These are phyloP conservation scores for Drosera spatulata DNA, from an alignment of 179 eudicot genomes.

Conservation along the genomic window DNA sequence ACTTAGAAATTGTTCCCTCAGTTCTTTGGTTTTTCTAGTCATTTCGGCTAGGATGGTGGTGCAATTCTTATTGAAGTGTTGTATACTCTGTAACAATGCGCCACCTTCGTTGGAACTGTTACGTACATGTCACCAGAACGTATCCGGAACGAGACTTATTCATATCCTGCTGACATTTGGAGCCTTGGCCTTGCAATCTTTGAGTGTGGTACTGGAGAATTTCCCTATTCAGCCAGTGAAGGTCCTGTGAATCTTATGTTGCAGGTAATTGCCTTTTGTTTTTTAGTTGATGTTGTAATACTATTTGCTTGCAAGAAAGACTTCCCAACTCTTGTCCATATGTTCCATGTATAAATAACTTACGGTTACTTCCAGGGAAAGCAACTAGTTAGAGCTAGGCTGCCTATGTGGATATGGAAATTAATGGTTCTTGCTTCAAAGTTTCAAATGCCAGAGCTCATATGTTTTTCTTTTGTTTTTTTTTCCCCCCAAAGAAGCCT, in stretches of 20 bases:
- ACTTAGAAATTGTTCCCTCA: too few relatives aligned
- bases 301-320: neutral
- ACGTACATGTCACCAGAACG: constrained; percentile 99
- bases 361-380: too few relatives aligned
- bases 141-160: constrained; percentile 91
- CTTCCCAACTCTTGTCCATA: neutral
- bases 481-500: too few relatives aligned
- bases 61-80: too few relatives aligned
- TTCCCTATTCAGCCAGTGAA: constrained; percentile 76
- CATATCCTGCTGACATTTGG: constrained; percentile 99
- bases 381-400: too few relatives aligned
- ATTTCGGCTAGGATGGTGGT: too few relatives aligned
- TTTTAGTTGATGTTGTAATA: neutral
- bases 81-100: constrained; percentile 49
- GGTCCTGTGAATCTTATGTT: constrained; percentile 98
- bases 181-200: constrained; percentile 97
- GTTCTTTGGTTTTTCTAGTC: too few relatives aligned
- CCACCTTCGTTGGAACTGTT: constrained; percentile 96
- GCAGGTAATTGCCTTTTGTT: constrained; percentile 43
- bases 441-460: too few relatives aligned
- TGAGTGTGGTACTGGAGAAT: constrained; percentile 96
- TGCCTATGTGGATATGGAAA: too few relatives aligned
- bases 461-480: too few relatives aligned
- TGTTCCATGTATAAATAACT: too few relatives aligned
- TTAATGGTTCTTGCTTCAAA: too few relatives aligned